phyloP scores from a whole-genome alignment of 257 asterid genomes.

The Solanum piurae region DNA sequence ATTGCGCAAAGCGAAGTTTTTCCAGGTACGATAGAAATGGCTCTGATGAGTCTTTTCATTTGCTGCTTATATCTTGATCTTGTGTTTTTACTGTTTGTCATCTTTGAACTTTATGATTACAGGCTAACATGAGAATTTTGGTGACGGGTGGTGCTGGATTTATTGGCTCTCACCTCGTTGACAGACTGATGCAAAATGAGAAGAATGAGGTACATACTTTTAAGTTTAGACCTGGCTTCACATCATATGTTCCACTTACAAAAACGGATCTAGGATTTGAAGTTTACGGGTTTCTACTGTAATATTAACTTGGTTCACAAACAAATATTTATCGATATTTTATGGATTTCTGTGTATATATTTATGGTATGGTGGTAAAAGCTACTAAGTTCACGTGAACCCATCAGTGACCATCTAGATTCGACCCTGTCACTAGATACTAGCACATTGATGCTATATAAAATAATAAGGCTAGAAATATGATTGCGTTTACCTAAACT shows the following conservation, averaged over 20 bases:
- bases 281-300: background rate
- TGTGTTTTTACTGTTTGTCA: background rate
- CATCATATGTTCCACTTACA: background rate
- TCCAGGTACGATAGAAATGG: conserved; percentile 37
- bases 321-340: background rate
- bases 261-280: background rate
- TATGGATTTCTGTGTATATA: background rate
- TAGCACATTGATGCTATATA: background rate
- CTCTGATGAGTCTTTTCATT: background rate
- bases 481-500: background rate
- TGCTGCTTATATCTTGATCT: background rate
- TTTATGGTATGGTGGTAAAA: background rate
- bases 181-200: conserved; percentile 86
- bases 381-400: background rate
- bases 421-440: background rate
- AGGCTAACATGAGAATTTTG: conserved; percentile 96
- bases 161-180: conserved; percentile 97
- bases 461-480: background rate
- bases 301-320: background rate
- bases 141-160: conserved; percentile 99
- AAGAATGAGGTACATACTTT: conserved; percentile 66
- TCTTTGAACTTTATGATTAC: conserved; percentile 1
- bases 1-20: conserved; percentile 76
- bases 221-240: background rate
- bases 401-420: background rate